Conservation (phyloP, 192 early-diverging fungal species). For the Entomortierella parvispora region DNA sequence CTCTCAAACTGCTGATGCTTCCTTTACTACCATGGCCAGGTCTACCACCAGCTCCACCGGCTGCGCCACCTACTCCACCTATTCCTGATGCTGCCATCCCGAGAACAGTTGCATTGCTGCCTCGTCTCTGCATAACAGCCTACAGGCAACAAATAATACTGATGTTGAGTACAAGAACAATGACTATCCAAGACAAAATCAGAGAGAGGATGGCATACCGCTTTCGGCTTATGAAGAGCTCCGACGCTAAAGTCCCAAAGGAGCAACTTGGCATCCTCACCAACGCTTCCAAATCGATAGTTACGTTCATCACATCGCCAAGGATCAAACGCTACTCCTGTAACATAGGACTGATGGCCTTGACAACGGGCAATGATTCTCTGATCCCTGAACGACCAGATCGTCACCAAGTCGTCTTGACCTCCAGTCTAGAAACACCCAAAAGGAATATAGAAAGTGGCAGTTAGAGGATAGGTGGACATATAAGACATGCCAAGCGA, state of each 20-base stretch:
- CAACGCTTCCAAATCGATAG: slow-evolving; percentile 90
- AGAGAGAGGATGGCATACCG: slow-evolving; percentile 62
- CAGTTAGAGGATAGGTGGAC: too few species aligned
- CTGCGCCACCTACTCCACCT: not conserved
- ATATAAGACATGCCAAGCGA: too few species aligned
- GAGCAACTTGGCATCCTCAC: slow-evolving; percentile 87
- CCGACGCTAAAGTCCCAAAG: slow-evolving; percentile 94
- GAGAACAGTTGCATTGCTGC: slow-evolving; percentile 38
- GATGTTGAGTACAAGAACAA: not conserved
- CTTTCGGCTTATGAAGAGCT: slow-evolving; percentile 79
- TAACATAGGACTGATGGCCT: slow-evolving; percentile 94
- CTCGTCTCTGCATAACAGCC: slow-evolving; percentile 43
- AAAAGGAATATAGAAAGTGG: slow-evolving; percentile 2
- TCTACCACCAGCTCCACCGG: slow-evolving; percentile 13
- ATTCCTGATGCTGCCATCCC: slow-evolving; percentile 9
- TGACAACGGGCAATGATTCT: slow-evolving; percentile 87
- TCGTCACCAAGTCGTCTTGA: slow-evolving; percentile 91
- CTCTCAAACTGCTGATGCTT: slow-evolving; percentile 38
- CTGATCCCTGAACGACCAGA: slow-evolving; percentile 86
- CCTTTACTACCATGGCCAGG: slow-evolving; percentile 39
- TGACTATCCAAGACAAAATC: too few species aligned
- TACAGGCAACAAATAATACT: not conserved
- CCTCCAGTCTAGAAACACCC: slow-evolving; percentile 72
- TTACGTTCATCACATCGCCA: slow-evolving; percentile 79
- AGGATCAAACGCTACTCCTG: slow-evolving; percentile 85